Evolutionary conservation across 345 rosid genomes (phyloP).

Genomic region (Eucalyptus brandiana): DNA sequence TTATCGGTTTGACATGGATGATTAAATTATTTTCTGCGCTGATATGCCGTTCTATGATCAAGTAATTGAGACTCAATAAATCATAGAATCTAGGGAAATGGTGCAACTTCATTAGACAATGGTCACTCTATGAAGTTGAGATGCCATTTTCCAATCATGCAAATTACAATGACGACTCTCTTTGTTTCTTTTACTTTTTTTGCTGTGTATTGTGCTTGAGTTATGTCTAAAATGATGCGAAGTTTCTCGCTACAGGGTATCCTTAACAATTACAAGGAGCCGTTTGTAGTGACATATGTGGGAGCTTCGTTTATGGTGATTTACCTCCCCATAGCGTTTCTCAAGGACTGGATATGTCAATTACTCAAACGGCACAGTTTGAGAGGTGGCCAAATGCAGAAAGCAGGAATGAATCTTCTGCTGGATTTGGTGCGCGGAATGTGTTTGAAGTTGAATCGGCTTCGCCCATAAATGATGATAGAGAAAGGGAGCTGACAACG

Average conservation of each 20-base stretch:
- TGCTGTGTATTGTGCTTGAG: not conserved
- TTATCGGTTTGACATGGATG: not conserved
- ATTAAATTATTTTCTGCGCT: not conserved
- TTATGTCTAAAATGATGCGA: not conserved
- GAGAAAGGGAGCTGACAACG: constrained; percentile 39
- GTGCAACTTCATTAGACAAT: not conserved
- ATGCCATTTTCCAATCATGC: not conserved
- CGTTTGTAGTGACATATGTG: constrained; percentile 94
- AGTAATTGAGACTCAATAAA: not conserved
- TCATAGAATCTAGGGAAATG: not conserved
- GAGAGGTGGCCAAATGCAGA: constrained; percentile 28
- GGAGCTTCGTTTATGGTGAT: constrained; percentile 97
- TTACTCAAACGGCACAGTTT: constrained; percentile 31
- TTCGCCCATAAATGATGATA: constrained; percentile 58
- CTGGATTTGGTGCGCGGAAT: constrained; percentile 30
- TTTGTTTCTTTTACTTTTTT: not conserved
- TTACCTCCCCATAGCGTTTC: constrained; percentile 80
- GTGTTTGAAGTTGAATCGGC: constrained; percentile 64
- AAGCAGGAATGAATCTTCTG: constrained; percentile 27
- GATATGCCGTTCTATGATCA: not conserved
- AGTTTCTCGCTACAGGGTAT: constrained; percentile 46
- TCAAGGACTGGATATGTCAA: constrained; percentile 74
- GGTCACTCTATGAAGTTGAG: not conserved
- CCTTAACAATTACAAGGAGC: constrained; percentile 76
- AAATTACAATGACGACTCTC: not conserved